Percentiles rank a stretch among this genome's conserved stretches.
Evolutionary conservation across 768 basidiomycete genomes (phyloP).

Genomic region (Boletus rufocinnamomeus): DNA sequence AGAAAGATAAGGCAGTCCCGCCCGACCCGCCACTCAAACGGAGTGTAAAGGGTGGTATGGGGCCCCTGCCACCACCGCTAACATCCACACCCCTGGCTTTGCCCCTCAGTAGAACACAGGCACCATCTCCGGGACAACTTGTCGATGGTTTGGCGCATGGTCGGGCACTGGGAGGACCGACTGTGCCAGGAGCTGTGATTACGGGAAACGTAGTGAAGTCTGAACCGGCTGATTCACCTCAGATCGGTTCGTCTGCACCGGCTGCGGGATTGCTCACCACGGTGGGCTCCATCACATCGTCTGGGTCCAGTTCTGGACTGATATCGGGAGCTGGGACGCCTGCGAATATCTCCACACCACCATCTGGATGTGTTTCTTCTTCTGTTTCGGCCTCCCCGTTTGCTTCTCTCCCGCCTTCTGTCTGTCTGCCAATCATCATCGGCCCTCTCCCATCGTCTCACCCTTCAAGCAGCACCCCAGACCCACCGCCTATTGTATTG

Average conservation of each 20-base stretch:
- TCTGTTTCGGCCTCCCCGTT: constrained; percentile 27
- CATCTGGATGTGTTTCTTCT: constrained; percentile 5
- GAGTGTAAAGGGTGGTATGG: constrained; percentile 63
- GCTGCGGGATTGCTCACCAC: constrained; percentile 1
- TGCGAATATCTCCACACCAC: constrained; percentile 23
- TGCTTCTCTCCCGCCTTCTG: constrained; percentile 39
- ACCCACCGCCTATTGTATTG: constrained; percentile 67
- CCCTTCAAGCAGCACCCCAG: constrained; percentile 46
- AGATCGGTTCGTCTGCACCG: neutral
- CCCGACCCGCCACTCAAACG: constrained; percentile 69
- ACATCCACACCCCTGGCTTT: constrained; percentile 63
- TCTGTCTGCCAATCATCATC: constrained; percentile 76
- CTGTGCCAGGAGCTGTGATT: constrained; percentile 1
- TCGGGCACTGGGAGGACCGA: neutral
- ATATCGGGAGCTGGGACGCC: constrained; percentile 8
- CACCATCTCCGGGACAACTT: constrained; percentile 6
- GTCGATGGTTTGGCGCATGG: neutral
- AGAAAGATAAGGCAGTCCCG: constrained; percentile 58
- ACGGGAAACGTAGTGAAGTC: constrained; percentile 2
- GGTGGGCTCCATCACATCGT: constrained; percentile 1
- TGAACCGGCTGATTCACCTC: constrained; percentile 7
- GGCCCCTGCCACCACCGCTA: constrained; percentile 65
- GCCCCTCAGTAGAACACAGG: constrained; percentile 36
- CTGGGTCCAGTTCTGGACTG: constrained; percentile 8
- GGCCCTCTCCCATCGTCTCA: constrained; percentile 70